Conservation (phyloP, 495 filamentous ascomycete species). For the Acidomyces sp. region DNA sequence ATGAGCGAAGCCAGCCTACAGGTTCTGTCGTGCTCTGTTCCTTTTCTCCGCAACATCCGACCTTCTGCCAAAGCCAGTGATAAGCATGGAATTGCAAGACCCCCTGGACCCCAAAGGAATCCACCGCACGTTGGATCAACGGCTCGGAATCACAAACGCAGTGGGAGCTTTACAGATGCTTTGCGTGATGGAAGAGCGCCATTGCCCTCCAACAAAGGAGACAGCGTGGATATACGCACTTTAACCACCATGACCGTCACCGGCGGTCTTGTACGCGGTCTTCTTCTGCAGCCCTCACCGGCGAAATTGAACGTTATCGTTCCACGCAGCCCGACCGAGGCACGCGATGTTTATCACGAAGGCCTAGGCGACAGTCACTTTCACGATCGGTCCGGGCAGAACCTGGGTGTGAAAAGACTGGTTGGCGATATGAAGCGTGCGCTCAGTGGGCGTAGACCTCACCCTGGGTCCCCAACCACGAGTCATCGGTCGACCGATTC, state of each 20-base stretch:
- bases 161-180: conserved; percentile 76
- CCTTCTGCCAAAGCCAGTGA: conserved; percentile 37
- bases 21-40: conserved; percentile 73
- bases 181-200: conserved; percentile 59
- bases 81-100: neutral
- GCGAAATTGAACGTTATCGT: conserved; percentile 68
- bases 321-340: conserved; percentile 39
- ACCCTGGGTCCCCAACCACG: conserved; percentile 1
- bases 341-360: neutral
- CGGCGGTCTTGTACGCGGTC: conserved; percentile 72
- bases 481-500: conserved; percentile 20
- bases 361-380: conserved; percentile 7
- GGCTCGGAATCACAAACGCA: conserved; percentile 49
- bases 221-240: conserved; percentile 21
- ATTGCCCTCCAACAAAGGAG: conserved; percentile 37
- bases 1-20: conserved; percentile 48
- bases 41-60: conserved; percentile 37
- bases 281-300: conserved; percentile 41
- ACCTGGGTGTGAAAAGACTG: conserved; percentile 65
- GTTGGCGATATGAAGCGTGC: conserved; percentile 79
- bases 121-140: conserved; percentile 3
- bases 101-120: conserved; percentile 4
- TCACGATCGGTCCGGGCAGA: conserved; percentile 22
- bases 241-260: conserved; percentile 48
- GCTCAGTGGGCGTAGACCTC: conserved; percentile 49